These are phyloP conservation scores for Aspergillus campestris DNA, from an alignment of 495 filamentous ascomycete species.

Conservation along the genomic window DNA sequence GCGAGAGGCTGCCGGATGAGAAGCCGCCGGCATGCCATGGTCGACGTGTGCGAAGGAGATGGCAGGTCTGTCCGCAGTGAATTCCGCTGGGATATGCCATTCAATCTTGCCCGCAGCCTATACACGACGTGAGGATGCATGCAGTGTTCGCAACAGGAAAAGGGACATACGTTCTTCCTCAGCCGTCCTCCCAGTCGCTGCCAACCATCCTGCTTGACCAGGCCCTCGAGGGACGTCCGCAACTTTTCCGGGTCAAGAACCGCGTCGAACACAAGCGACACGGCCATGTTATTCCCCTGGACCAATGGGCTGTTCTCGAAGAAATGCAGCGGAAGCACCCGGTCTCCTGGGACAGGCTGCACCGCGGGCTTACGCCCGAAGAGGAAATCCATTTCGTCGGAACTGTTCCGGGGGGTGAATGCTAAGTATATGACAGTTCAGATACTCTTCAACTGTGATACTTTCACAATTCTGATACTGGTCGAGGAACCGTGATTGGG, in stretches of 20 bases:
- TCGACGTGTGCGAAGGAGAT: conserved; percentile 28
- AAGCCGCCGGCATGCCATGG: conserved; percentile 16
- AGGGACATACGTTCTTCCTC: conserved; percentile 27
- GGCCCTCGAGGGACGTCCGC: conserved; percentile 25
- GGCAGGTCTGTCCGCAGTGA: conserved; percentile 25
- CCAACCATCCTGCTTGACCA: conserved; percentile 35
- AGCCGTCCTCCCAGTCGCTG: conserved; percentile 39
- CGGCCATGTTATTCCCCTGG: conserved; percentile 19
- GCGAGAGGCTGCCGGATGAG: conserved; percentile 27
- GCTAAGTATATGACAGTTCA: no score
- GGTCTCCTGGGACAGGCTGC: conserved; percentile 11
- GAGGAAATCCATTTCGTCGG: conserved; percentile 7
- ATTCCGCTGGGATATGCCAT: conserved; percentile 35
- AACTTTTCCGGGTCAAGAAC: conserved; percentile 39
- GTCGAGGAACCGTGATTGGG: no score
- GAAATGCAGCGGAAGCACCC: conserved; percentile 15
- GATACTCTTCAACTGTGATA: no score
- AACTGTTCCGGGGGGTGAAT: not conserved
- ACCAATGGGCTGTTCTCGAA: conserved; percentile 16
- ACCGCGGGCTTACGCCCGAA: conserved; percentile 7
- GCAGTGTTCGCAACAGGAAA: not conserved
- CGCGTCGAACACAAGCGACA: conserved; percentile 39
- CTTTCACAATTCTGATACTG: no score
- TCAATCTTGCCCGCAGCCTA: conserved; percentile 27
- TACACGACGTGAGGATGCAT: not conserved